Evolutionary conservation across 225 moss, liverwort and hornwort species (phyloP).

Genomic region (Polytrichum formosum): DNA sequence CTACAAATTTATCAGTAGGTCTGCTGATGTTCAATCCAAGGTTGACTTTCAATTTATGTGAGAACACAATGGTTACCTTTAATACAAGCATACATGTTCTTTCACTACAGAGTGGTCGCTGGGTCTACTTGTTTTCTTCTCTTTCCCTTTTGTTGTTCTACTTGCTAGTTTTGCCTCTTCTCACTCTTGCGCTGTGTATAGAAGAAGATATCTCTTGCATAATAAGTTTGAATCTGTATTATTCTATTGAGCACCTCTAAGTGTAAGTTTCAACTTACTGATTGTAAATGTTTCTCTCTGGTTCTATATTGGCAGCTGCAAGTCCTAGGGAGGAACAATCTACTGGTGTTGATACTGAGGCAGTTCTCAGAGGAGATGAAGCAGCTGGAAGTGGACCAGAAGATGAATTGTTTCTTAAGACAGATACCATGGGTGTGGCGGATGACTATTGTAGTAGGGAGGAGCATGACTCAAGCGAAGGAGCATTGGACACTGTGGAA

Average conservation of each 20-base stretch:
- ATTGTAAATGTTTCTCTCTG: no score
- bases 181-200: no score
- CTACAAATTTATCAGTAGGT: no score
- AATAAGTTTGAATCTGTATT: not conserved
- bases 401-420: slow-evolving; percentile 12
- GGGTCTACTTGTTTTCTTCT: no score
- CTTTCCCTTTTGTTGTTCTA: no score
- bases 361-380: slow-evolving; percentile 50
- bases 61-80: no score
- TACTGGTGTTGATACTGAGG: slow-evolving; percentile 33
- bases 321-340: slow-evolving; percentile 28
- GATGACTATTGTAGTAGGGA: slow-evolving; percentile 9
- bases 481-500: slow-evolving; percentile 10
- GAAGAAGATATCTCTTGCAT: not conserved
- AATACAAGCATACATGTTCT: not conserved
- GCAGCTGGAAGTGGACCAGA: slow-evolving; percentile 32
- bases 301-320: slow-evolving; percentile 33
- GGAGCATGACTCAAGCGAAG: slow-evolving; percentile 2
- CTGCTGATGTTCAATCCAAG: no score
- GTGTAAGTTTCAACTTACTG: no score
- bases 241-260: not conserved
- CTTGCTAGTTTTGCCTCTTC: no score
- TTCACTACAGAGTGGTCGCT: not conserved
- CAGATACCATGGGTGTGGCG: slow-evolving; percentile 8
- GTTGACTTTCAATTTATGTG: no score